Evolutionary conservation across 257 asterid species (phyloP), one percentile per base, ranked within the genome.

Genomic region (Verbascum thapsus): DNA sequence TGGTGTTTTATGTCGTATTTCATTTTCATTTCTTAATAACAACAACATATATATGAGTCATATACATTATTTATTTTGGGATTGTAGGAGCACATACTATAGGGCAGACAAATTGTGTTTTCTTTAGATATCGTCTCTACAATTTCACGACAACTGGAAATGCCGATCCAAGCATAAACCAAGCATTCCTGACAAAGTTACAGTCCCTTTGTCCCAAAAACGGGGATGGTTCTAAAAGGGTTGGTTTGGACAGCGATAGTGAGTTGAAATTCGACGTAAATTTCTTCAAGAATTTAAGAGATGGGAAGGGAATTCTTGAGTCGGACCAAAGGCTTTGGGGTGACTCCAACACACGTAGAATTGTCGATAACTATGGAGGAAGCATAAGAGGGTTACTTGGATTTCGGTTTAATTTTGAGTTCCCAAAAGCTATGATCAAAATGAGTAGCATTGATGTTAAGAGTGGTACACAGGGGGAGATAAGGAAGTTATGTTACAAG

Each of bases 291-390:
- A 87, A 84, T 41, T 72, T 84, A 19, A 72, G 81, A 51, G 84
- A 84, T 30, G 95, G 95, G 1, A 62, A 76, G 16, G 95, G 77
- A 44, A 52, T 87, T 69, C 92, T 87, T 32, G 92, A 87, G 69
- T 87, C 92, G 10, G 95, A 87, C 56, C 95, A 87, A 59, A 78
- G 90, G 85, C 83, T 87, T 0, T 80, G 79, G 72, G 88, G 86
- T 3, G 92, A 87, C 57, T 38, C 81, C 2, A 47, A 69, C 2
- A 80, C 91, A 0, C 80, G 73, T 0, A 59, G 73, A 18, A 38
- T 82, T 6, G 86, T 87, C 0, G 82, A 84, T n/a, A 84, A 87
- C 2, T 87, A 78, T 64, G 90, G 92, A n/a, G 85, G 88, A 22
- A 76, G 34, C 8, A 2, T 87, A 32, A 80, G 69, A 64, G 88